Evolutionary conservation across 805 yeast species (phyloP).

Genomic region (Starmerella powellii): DNA sequence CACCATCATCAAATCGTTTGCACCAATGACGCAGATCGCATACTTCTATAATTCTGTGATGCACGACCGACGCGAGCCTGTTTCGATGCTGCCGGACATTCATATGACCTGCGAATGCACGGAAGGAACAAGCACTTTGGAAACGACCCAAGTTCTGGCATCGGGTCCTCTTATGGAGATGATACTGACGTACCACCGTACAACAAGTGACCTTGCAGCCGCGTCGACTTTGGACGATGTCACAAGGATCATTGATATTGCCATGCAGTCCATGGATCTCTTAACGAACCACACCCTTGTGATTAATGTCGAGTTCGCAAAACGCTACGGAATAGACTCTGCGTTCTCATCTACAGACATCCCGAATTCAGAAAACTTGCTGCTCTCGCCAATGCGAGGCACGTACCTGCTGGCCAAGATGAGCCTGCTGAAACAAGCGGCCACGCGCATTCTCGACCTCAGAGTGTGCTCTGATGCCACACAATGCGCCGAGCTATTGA

Average conservation of each 20-base stretch:
- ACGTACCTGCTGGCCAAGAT: constrained; percentile 7
- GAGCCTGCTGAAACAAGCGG: constrained; percentile 9
- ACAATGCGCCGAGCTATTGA: not conserved
- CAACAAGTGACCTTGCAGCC: not conserved
- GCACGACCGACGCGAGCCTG: not conserved
- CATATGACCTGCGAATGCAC: not conserved
- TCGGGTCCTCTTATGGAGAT: constrained; percentile 11
- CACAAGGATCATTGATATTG: constrained; percentile 2
- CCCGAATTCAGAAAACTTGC: constrained; percentile 8
- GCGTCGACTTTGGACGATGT: constrained; percentile 8
- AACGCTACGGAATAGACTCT: not conserved
- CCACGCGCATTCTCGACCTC: constrained; percentile 8
- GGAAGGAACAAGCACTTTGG: not conserved
- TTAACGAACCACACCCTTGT: constrained; percentile 3
- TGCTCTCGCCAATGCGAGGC: constrained; percentile 7
- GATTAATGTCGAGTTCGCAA: constrained; percentile 5
- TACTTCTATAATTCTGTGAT: constrained; percentile 6
- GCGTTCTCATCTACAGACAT: not conserved
- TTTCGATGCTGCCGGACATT: not conserved
- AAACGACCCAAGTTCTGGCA: not conserved
- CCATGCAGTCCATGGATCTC: constrained; percentile 4
- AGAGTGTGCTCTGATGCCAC: not conserved
- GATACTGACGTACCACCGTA: constrained; percentile 4
- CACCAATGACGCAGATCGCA: constrained; percentile 6
- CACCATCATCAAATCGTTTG: constrained; percentile 7